These are phyloP conservation scores for Trebouxia sp. DNA, from an alignment of 139 green algal genomes.

Conservation along the genomic window DNA sequence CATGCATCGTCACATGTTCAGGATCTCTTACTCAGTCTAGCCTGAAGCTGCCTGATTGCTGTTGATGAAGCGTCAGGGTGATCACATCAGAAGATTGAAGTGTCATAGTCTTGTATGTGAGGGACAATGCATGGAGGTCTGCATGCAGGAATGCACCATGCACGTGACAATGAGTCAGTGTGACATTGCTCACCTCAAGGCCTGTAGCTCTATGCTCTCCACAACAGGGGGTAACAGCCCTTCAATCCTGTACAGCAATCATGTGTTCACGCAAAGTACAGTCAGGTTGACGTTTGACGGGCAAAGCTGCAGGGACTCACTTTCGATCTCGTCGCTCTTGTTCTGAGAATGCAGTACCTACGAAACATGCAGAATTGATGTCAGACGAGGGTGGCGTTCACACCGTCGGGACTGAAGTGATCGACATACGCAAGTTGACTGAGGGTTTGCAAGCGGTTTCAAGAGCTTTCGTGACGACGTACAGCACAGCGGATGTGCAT, in stretches of 20 bases:
- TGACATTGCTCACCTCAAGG: constrained; percentile 30
- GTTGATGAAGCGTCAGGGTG: too few relatives aligned
- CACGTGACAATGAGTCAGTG: not conserved
- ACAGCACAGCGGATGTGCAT: too few relatives aligned
- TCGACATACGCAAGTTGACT: too few relatives aligned
- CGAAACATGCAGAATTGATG: not conserved
- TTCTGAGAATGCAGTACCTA: not conserved
- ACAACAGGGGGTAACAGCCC: constrained; percentile 49
- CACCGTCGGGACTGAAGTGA: too few relatives aligned
- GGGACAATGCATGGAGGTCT: not conserved
- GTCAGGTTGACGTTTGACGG: not conserved
- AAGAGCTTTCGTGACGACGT: too few relatives aligned
- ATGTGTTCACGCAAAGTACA: not conserved
- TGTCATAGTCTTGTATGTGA: too few relatives aligned
- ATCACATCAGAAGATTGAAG: too few relatives aligned
- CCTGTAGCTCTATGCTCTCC: constrained; percentile 47
- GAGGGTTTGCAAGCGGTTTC: too few relatives aligned
- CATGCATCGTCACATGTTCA: not conserved
- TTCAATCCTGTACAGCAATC: constrained; percentile 37
- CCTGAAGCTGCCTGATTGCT: not conserved
- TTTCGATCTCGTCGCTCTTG: not conserved
- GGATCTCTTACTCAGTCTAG: not conserved
- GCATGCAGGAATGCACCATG: not conserved
- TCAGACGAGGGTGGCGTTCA: too few relatives aligned
- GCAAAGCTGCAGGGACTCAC: not conserved